Evolutionary conservation across 768 basidiomycete genomes (phyloP), one percentile per base, ranked within the genome.

Genomic region (Collybiopsis confluens): DNA sequence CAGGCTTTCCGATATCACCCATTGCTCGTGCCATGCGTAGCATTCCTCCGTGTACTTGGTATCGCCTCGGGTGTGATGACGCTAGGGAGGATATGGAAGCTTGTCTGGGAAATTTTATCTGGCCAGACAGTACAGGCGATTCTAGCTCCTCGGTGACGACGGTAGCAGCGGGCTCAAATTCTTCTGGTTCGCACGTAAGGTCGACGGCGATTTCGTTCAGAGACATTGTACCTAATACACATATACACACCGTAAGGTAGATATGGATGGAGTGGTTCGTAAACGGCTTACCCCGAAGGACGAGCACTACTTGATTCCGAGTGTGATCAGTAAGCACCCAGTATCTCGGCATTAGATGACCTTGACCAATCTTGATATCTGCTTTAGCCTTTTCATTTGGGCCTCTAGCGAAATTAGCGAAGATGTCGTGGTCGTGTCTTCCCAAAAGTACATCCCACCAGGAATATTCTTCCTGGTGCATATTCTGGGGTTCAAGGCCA

Each of bases 371-470:
- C 58, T 70, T 68, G 51, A 70, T 68, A 55, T 72, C 70, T 44
- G 59, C 63, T 52, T 66, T 65, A 26, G 59, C 65, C 50, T 61
- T 64, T 37, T 66, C 59, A 26, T 26, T 61, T 62, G 30, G 65
- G 59, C 27, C 58, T 52, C 40, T 59, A 16, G 70, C 80, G 53
- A 83, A 87, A 26, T 78, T 75, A 65, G 89, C 81, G 62, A 92
- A 90, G 28, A 92, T 91, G 61, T 91, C 88, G 59, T 83, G 79
- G 62, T 92, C 91, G 57, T 92, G 88, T 59, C 80, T 84, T 5
- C 90, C 91, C 30, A 90, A 70, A 4, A 92, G 67, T 18, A 91
- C 78, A 59, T 90, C 81, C 89, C 90, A 92, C 90, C 90, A 92
- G 0, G 88, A 88, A 61, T 85, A 90, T 45, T 74, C 59, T 18